A percentile compares a stretch with the other conserved stretches of the same genome.
phyloP scores from a whole-genome alignment of 208 protist genomes.

The Crithidia thermophila region DNA sequence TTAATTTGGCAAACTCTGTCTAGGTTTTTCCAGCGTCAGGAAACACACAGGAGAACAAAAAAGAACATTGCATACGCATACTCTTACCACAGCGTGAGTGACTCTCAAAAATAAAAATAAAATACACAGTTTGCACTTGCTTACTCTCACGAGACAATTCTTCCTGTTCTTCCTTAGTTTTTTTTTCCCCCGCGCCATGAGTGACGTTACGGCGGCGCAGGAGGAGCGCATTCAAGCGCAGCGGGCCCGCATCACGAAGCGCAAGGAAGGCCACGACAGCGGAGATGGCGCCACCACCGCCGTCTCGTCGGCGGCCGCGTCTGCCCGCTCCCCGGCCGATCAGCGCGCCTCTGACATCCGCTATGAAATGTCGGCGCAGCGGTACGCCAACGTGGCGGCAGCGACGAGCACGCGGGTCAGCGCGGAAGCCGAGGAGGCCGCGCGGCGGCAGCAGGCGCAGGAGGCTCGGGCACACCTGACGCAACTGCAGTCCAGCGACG shows the following conservation, averaged over 20 bases:
- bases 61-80: no score
- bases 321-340: slow-evolving; percentile 33
- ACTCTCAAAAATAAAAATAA: no score
- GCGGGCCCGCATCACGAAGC: slow-evolving; percentile 44
- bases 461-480: slow-evolving; percentile 41
- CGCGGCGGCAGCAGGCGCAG: slow-evolving; percentile 61
- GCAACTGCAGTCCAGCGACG: slow-evolving; percentile 54
- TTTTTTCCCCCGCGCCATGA: slow-evolving; percentile 15
- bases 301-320: not conserved
- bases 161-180: not conserved
- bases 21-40: not conserved
- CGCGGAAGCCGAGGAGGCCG: slow-evolving; percentile 66
- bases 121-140: no score
- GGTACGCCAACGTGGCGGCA: slow-evolving; percentile 41
- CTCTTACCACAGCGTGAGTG: no score
- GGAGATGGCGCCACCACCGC: slow-evolving; percentile 8
- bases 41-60: not conserved
- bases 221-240: slow-evolving; percentile 68
- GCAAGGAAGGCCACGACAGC: slow-evolving; percentile 7
- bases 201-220: slow-evolving; percentile 29
- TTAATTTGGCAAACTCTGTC: not conserved
- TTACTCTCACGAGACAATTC: not conserved
- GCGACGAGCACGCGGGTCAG: slow-evolving; percentile 69
- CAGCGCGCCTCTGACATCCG: slow-evolving; percentile 49
- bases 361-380: slow-evolving; percentile 47